Percentiles rank a stretch among this genome's conserved stretches.
These are phyloP conservation scores for Leavenworthia alabamica DNA, from an alignment of 345 rosid genomes.

Conservation along the genomic window DNA sequence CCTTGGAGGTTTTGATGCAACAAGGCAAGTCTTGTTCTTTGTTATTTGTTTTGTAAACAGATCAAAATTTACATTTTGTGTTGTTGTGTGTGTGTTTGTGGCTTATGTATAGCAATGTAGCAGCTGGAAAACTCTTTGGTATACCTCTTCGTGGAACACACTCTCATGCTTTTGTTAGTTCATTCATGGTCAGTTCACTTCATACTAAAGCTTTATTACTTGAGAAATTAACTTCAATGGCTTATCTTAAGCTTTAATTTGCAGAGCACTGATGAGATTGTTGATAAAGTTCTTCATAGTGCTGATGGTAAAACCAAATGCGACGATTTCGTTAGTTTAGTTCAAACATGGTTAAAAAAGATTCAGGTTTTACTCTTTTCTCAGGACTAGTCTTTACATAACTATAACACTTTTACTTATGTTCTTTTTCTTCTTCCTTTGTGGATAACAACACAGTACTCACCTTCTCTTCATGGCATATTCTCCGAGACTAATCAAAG, in stretches of 20 bases:
- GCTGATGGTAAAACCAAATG: constrained; percentile 56
- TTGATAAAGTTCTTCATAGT: constrained; percentile 60
- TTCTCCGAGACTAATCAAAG: constrained; percentile 95
- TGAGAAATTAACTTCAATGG: too few relatives aligned
- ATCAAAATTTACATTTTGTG: background rate
- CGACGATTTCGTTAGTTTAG: constrained; percentile 77
- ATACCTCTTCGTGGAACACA: constrained; percentile 97
- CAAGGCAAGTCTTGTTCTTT: constrained; percentile 47
- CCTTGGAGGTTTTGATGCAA: constrained; percentile 95
- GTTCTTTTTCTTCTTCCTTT: background rate
- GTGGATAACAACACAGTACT: constrained; percentile 50
- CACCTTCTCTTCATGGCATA: constrained; percentile 42
- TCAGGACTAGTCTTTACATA: background rate
- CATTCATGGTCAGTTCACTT: constrained; percentile 68
- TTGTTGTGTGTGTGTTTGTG: background rate
- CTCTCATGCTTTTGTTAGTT: constrained; percentile 98
- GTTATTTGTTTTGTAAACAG: background rate
- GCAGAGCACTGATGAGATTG: constrained; percentile 89
- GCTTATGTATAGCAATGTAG: constrained; percentile 71
- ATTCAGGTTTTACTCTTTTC: constrained; percentile 48
- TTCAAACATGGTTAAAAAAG: constrained; percentile 70
- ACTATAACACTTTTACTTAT: background rate
- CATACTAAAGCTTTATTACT: too few relatives aligned
- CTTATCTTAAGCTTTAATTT: too few relatives aligned
- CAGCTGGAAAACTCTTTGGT: constrained; percentile 85